Evolutionary conservation across 257 asterid species (phyloP), one percentile per base, ranked within the genome.

Genomic region (Ehretia macrophylla): DNA sequence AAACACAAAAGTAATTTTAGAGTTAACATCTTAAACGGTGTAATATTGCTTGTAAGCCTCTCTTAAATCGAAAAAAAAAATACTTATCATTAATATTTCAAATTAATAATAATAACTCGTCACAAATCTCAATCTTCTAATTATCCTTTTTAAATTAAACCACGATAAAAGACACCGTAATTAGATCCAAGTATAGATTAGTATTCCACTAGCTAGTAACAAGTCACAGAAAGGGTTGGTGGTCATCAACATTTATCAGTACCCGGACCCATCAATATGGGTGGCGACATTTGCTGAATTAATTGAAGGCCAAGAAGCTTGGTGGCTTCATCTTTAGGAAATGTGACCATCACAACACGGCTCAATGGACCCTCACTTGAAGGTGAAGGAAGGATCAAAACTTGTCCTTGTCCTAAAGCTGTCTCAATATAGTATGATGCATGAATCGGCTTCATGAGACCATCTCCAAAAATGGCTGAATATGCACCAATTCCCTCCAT

Each of bases 261-360:
- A 27, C 37, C 14, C 8, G 59, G 8, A 44, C 86, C 75, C 93
- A 85, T 66, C 75, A 79, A 46, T 17, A 69, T 20, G 18, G 42
- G 59, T 32, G 94, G 76, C 47, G 60, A 65, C 55, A 82, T 23
- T 50, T 70, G 58, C 44, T 59, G 61, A 45, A 82, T 65, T 37
- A 69, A 10, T 10, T 55, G 55, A 73, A 79, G 87, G 63, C 79
- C 77, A 46, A 79, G 72, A 66, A 85, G 82, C 68, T 74, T 70
- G 42, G 50, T 70, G 23, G 68, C 77, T 70, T 82, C 90, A 63
- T 66, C 76, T 45, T 80, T 75, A 8, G 68, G 71, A 50, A 85
- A 80, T 14, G 87, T 85, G 45, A 85, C 73, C 65, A 72, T 64
- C 18, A 74, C 90, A 35, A 74, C 77, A 19, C 87, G 74, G 59